A percentile compares a stretch with the other conserved stretches of the same genome.
These are phyloP conservation scores for Scenedesmus sp. DNA, from an alignment of 163 green algal genomes.

Conservation along the genomic window DNA sequence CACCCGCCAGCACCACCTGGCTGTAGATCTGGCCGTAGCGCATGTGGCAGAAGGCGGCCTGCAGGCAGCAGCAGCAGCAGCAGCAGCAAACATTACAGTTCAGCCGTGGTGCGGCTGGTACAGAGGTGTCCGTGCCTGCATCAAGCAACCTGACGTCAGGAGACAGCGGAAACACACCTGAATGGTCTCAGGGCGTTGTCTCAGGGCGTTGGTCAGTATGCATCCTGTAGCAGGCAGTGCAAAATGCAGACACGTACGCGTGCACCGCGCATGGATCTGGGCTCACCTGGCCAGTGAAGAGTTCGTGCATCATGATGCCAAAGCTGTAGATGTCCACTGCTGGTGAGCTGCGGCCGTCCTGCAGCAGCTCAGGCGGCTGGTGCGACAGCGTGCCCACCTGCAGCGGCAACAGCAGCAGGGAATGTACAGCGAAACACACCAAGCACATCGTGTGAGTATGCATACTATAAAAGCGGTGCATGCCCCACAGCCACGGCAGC, in stretches of 20 bases:
- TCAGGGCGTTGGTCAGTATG: too few relatives aligned
- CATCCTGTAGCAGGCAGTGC: too few relatives aligned
- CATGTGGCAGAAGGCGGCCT: slow-evolving; percentile 16
- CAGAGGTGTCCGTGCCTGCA: too few relatives aligned
- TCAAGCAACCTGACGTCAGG: too few relatives aligned
- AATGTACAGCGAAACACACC: neutral
- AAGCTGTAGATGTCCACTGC: slow-evolving; percentile 48
- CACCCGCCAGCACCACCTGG: slow-evolving; percentile 12
- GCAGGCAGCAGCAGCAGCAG: neutral
- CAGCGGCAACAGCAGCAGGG: neutral
- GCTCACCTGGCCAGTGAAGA: slow-evolving; percentile 33
- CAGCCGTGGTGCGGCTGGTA: too few relatives aligned
- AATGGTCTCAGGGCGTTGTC: too few relatives aligned
- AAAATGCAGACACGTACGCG: too few relatives aligned
- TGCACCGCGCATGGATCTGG: neutral
- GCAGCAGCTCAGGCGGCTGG: slow-evolving; percentile 32
- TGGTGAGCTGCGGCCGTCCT: neutral
- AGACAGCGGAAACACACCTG: too few relatives aligned
- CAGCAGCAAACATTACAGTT: too few relatives aligned
- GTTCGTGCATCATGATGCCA: slow-evolving; percentile 51
- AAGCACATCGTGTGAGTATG: neutral
- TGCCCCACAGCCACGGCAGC: neutral
- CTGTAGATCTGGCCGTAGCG: slow-evolving; percentile 35
- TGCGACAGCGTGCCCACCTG: slow-evolving; percentile 37
- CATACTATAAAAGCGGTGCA: neutral